phyloP scores from a whole-genome alignment of 495 filamentous ascomycete species.

The Aspergillus kassunensis region DNA sequence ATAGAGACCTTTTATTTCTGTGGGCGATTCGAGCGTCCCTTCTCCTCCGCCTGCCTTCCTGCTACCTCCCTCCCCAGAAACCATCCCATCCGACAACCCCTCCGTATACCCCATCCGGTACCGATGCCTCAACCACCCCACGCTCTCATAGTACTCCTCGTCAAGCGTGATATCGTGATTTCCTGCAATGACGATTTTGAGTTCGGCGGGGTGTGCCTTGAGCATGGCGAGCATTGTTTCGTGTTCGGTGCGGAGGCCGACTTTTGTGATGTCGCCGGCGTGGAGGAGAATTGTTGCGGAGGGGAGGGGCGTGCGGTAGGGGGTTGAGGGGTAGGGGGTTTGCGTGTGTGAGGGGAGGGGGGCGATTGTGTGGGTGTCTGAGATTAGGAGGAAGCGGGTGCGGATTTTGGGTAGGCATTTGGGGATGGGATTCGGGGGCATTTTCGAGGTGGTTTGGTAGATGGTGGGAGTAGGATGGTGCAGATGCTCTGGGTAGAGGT shows the following conservation, averaged over 20 bases:
- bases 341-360: constrained; percentile 22
- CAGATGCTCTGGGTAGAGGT: too few relatives aligned
- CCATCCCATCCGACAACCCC: constrained; percentile 14
- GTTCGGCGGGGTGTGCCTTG: constrained; percentile 50
- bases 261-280: constrained; percentile 67
- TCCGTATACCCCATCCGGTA: constrained; percentile 1
- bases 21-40: constrained; percentile 19
- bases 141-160: constrained; percentile 39
- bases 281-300: constrained; percentile 64
- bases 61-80: too few relatives aligned
- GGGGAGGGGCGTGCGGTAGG: constrained; percentile 49
- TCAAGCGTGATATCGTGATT: constrained; percentile 79
- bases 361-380: constrained; percentile 55
- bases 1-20: constrained; percentile 40
- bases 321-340: constrained; percentile 16
- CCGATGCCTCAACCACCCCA: constrained; percentile 32
- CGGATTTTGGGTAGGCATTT: not conserved
- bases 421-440: not conserved
- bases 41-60: constrained; percentile 3
- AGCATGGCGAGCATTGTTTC: constrained; percentile 51
- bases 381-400: constrained; percentile 57
- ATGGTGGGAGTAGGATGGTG: too few relatives aligned
- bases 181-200: constrained; percentile 77
- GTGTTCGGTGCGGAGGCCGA: constrained; percentile 55
- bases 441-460: not conserved